Evolutionary conservation across 192 early-diverging fungal species (phyloP).

Genomic region (Coemansia sp.): DNA sequence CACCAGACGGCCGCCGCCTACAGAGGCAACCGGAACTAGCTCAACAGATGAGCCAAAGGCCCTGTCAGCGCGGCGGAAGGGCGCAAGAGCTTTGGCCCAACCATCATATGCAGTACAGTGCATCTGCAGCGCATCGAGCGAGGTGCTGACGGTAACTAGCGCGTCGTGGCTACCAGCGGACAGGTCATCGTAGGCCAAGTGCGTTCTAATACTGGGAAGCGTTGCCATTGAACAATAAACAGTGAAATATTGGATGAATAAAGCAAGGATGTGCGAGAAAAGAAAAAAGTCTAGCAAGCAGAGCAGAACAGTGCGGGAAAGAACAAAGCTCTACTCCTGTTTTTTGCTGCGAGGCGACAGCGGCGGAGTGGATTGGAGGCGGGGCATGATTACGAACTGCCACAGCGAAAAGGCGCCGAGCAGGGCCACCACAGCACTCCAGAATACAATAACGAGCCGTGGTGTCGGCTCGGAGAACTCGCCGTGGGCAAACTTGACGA

Average conservation of each 20-base stretch:
- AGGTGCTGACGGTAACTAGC: slow-evolving; percentile 34
- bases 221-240: slow-evolving; percentile 13
- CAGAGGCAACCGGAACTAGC: slow-evolving; percentile 32
- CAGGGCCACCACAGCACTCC: slow-evolving; percentile 62
- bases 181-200: slow-evolving; percentile 19
- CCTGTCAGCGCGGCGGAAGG: slow-evolving; percentile 34
- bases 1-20: slow-evolving; percentile 65
- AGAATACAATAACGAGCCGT: slow-evolving; percentile 65
- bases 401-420: slow-evolving; percentile 73
- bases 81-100: slow-evolving; percentile 16
- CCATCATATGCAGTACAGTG: slow-evolving; percentile 2
- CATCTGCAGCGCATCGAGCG: slow-evolving; percentile 7
- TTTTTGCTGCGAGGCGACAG: not conserved
- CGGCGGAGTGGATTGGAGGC: slow-evolving; percentile 5
- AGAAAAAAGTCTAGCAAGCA: not conserved
- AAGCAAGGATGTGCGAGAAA: slow-evolving; percentile 4
- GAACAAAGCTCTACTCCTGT: slow-evolving; percentile 1
- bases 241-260: slow-evolving; percentile 2
- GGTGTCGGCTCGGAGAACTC: slow-evolving; percentile 85
- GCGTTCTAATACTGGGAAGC: slow-evolving; percentile 28
- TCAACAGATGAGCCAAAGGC: slow-evolving; percentile 37
- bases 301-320: not conserved
- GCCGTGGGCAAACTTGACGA: slow-evolving; percentile 82
- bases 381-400: slow-evolving; percentile 62
- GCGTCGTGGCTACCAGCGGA: slow-evolving; percentile 23